Evolutionary conservation across 2,329 filamentous ascomycete species (phyloP), one percentile per base, ranked within the genome.

Genomic region (Phyllosticta citribraziliensis): DNA sequence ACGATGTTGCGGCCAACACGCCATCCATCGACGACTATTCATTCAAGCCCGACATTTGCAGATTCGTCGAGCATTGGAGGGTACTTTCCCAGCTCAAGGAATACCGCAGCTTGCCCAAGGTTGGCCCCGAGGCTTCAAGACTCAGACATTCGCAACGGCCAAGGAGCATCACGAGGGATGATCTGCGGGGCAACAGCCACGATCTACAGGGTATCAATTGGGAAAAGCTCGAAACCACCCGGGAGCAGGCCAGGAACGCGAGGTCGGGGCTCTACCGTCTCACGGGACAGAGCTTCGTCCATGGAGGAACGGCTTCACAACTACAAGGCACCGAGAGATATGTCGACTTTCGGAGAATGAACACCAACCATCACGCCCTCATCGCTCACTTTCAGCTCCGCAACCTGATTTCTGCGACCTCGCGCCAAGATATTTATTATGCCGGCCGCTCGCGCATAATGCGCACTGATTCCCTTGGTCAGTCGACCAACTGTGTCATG

Each of bases 371-470:
- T 64, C 77, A 74, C 59, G 77, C 80, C 4, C 76, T 74, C n/a
- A 77, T 81, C 55, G 76, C 79, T 30, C 83, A 85, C 67, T 84
- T 83, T 64, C 83, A 85, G 65, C 75, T 85, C 3, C 81, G 83
- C 14, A 84, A 85, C 64, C 70, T 83, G 9, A 74, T 85, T 66
- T 79, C 80, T 5, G 78, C 80, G 3, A 79, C 77, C 9, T 79
- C 79, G 12, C 78, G 79, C 51, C 80, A 82, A 63, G 82, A 82
- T 55, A 70, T 85, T 3, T 81, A 80, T 66, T 85, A 84, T 67
- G 77, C 79, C 24, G 70, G 72, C 22, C 73, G 75, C 51, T 60
- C 56, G 27, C 75, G 76, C 62, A 71, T 85, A 4, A 74, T 78
- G 59, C 78, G 77, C 14, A 81, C 80, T 61, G 76, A 80, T 27